Evolutionary conservation across 2,329 filamentous ascomycete species (phyloP), one percentile per base, ranked within the genome.

Genomic region (Paecilomyces formosus): DNA sequence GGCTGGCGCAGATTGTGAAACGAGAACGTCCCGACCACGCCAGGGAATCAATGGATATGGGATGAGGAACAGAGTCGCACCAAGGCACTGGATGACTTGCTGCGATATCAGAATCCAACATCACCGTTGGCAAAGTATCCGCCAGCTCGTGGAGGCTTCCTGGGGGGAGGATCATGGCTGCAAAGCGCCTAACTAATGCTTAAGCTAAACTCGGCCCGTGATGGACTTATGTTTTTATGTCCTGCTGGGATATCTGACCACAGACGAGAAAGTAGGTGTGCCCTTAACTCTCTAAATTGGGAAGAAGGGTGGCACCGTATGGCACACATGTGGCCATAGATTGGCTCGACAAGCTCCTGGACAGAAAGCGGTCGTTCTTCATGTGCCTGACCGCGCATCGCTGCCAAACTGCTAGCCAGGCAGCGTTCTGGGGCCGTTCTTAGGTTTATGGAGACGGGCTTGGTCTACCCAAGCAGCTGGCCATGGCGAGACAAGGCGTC

Each of bases 1-100:
- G 30, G 54, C 33, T 55, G 54, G 54, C 54, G 54, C 54, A 55
- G 54, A 55, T 55, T 21, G 54, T 55, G 54, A 55, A 55, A 55
- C 54, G 35, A 55, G 33, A 31, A 35, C 54, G 33, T 24, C 30
- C 30, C 30, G 22, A 13, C 18, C 24, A 55, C 21, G 13, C 9
- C 26, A 54, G 53, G 24, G 50, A 45, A 54, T 54, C 15, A 11
- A 22, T 30, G 30, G 22, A 11, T 31, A 31, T 11, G 9, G 53
- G 53, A 9, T 52, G n/a, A 28, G 50, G 50, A 52, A 24, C 6
- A 24, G 22, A 24, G 50, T 52, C 50, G 50, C 50, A 52, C 26
- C 50, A 52, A 52, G 21, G 13, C 26, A 52, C 26, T 15, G 15
- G 26, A 28, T 28, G 26, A 28, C n/a, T 24, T 24, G 50, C 18